Evolutionary conservation across 163 green algal species (phyloP).

Genomic region (Chlorella variabilis): DNA sequence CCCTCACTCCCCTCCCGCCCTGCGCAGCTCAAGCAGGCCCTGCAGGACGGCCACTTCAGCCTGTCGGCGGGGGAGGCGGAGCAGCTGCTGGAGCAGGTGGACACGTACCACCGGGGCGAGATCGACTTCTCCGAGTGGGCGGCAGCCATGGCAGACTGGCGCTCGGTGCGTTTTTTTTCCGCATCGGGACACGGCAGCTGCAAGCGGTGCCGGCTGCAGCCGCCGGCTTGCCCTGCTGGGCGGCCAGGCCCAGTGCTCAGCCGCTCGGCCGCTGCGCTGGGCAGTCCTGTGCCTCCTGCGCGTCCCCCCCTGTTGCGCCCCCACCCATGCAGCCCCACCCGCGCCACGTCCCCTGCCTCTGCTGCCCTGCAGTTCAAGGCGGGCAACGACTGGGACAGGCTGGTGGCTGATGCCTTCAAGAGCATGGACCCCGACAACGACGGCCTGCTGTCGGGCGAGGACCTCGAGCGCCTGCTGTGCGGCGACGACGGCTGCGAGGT

Average conservation of each 20-base stretch:
- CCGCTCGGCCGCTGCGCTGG: too few species aligned
- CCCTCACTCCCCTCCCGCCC: too few species aligned
- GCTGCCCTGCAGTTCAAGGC: constrained; percentile 36
- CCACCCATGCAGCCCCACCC: too few species aligned
- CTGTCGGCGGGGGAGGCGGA: constrained; percentile 46
- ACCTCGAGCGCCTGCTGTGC: constrained; percentile 52
- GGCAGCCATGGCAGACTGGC: constrained; percentile 75
- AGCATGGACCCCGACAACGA: constrained; percentile 49
- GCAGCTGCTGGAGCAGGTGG: constrained; percentile 52
- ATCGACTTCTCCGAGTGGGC: constrained; percentile 63
- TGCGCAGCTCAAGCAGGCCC: constrained; percentile 22
- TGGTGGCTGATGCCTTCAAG: constrained; percentile 39
- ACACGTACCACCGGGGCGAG: constrained; percentile 37
- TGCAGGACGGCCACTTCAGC: constrained; percentile 47
- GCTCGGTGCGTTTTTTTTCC: constrained; percentile 6
- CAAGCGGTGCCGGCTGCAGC: too few species aligned
- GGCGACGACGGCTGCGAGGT: constrained; percentile 44
- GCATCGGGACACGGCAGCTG: neutral
- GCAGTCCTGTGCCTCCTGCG: too few species aligned
- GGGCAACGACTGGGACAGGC: constrained; percentile 42
- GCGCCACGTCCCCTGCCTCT: too few species aligned
- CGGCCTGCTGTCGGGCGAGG: constrained; percentile 37
- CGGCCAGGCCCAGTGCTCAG: too few species aligned
- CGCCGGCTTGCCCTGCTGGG: too few species aligned
- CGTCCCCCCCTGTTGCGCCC: too few species aligned